Conservation (phyloP, 2,329 filamentous ascomycete species). For the Fusarium xyrophilum region DNA sequence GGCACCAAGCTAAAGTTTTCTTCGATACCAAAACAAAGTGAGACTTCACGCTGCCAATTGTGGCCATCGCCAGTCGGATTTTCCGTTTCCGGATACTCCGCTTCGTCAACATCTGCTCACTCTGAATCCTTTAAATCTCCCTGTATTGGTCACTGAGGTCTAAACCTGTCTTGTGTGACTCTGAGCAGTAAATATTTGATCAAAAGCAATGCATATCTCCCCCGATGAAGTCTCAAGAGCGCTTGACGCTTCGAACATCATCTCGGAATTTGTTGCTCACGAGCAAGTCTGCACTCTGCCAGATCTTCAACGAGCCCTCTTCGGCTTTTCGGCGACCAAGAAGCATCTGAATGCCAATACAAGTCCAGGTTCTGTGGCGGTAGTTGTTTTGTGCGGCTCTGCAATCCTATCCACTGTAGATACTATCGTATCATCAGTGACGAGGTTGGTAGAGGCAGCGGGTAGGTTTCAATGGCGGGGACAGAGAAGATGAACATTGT, state of each 20-base stretch:
- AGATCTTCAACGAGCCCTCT: constrained; percentile 10
- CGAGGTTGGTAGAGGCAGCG: background rate
- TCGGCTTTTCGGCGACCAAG: background rate
- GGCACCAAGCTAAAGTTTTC: background rate
- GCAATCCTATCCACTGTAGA: constrained; percentile 27
- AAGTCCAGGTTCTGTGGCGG: background rate
- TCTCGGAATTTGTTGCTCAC: constrained; percentile 27
- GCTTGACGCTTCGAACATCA: constrained; percentile 13
- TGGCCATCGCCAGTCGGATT: background rate
- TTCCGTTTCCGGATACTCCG: constrained; percentile 26
- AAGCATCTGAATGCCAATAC: background rate
- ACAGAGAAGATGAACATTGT: too few species aligned
- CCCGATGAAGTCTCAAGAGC: background rate
- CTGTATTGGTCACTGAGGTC: too few species aligned
- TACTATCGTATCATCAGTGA: constrained; percentile 18
- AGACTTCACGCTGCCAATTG: background rate
- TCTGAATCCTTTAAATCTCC: background rate
- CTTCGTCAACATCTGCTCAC: background rate
- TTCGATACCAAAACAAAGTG: background rate
- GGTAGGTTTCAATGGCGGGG: background rate
- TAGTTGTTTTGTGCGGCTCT: constrained; percentile 31
- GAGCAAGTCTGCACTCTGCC: constrained; percentile 13
- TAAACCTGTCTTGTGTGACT: background rate
- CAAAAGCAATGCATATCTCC: background rate
- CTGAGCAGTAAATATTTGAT: background rate